These are phyloP conservation scores for Xylaria curta DNA, from an alignment of 495 filamentous ascomycete genomes.

Conservation along the genomic window DNA sequence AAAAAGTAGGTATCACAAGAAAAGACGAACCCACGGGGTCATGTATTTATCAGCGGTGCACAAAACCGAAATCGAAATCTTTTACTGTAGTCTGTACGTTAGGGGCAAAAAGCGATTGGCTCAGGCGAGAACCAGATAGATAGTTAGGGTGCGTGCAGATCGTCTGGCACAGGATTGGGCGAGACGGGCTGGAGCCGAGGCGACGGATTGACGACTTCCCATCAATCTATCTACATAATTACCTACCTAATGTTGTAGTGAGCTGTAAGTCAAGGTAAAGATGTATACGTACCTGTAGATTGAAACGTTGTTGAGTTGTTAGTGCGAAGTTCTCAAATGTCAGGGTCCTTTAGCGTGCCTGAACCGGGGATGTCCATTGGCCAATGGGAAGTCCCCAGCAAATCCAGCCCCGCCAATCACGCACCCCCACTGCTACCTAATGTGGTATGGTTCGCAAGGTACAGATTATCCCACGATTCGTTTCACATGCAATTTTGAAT, in stretches of 20 bases:
- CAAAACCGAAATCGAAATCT: neutral
- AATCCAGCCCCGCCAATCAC: slow-evolving; percentile 1
- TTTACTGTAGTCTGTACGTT: too few species aligned
- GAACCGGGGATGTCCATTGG: neutral
- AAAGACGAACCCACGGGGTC: neutral
- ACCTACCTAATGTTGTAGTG: too few species aligned
- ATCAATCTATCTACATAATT: neutral
- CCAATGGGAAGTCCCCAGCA: slow-evolving; percentile 5
- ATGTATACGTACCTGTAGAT: neutral
- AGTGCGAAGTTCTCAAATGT: slow-evolving; percentile 9
- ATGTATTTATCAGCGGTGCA: slow-evolving; percentile 8
- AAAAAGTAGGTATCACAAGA: neutral
- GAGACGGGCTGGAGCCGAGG: neutral
- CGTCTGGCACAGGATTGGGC: slow-evolving; percentile 3
- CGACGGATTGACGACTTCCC: neutral
- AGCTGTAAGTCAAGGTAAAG: too few species aligned
- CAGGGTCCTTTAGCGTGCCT: slow-evolving; percentile 9
- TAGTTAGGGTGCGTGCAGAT: neutral
- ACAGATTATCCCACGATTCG: neutral
- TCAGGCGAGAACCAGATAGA: neutral
- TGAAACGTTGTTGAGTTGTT: slow-evolving; percentile 11
- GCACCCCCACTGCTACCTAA: neutral
- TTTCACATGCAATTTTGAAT: slow-evolving; percentile 16
- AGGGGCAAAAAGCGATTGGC: slow-evolving; percentile 1
- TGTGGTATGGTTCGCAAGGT: neutral